A percentile compares a stretch with the other conserved stretches of the same genome.
Conservation (phyloP, 768 basidiomycete species). For the Psilocybe azurescens region DNA sequence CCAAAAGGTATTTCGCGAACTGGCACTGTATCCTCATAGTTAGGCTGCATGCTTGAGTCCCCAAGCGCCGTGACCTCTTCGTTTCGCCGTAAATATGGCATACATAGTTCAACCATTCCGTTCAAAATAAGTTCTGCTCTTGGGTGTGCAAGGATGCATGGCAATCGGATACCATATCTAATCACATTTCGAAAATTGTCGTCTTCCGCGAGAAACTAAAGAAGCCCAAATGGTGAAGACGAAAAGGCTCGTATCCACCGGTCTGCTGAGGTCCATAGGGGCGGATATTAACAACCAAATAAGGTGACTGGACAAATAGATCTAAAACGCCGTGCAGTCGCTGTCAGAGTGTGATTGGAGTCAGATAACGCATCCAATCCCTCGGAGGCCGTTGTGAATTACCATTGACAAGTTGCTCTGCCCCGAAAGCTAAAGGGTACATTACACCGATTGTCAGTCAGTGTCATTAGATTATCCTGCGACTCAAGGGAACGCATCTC, state of each 20-base stretch:
- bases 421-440: neutral
- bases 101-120: too few species aligned
- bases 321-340: neutral
- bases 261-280: neutral
- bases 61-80: too few species aligned
- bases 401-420: neutral
- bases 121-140: too few species aligned
- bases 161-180: too few species aligned
- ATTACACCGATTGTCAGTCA: neutral
- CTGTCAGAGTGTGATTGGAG: neutral
- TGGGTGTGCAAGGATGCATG: too few species aligned
- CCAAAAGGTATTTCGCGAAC: too few species aligned
- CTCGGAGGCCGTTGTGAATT: conserved; percentile 12
- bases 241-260: conserved; percentile 4
- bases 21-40: too few species aligned
- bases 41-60: too few species aligned
- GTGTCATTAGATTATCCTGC: neutral
- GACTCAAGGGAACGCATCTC: neutral
- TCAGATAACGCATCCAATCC: neutral
- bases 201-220: conserved; percentile 1
- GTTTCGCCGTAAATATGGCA: too few species aligned
- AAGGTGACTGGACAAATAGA: neutral
- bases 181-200: neutral
- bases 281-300: neutral
- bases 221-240: neutral